These are phyloP conservation scores for Filobasidium floriforme DNA, from an alignment of 768 basidiomycete species.

Conservation along the genomic window DNA sequence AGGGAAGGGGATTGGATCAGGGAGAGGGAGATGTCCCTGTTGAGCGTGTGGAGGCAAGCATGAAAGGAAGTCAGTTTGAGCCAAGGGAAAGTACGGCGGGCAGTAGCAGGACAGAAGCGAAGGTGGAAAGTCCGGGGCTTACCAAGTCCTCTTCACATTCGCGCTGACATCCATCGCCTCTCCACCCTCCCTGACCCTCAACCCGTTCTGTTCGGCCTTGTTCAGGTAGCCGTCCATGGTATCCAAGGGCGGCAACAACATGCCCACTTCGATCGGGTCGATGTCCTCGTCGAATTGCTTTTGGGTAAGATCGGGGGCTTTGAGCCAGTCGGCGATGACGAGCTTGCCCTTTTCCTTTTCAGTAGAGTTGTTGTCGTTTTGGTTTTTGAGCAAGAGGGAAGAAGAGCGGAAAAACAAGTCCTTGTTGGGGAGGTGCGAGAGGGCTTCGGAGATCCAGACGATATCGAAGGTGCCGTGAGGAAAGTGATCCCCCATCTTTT, in stretches of 20 bases:
- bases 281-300: constrained; percentile 21
- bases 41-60: neutral
- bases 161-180: constrained; percentile 25
- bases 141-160: constrained; percentile 25
- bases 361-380: too few species aligned
- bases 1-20: constrained; percentile 24
- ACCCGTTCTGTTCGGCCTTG: constrained; percentile 17
- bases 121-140: neutral
- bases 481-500: constrained; percentile 21
- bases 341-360: too few species aligned
- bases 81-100: neutral
- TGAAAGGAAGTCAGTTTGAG: neutral
- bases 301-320: constrained; percentile 14
- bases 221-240: constrained; percentile 20
- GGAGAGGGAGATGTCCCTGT: constrained; percentile 25
- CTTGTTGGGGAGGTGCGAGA: constrained; percentile 27
- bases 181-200: constrained; percentile 14
- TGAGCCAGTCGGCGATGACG: constrained; percentile 27
- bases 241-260: constrained; percentile 26
- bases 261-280: constrained; percentile 26
- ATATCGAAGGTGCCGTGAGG: constrained; percentile 21
- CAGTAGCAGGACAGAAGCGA: neutral
- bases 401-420: constrained; percentile 23
- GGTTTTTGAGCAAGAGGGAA: constrained; percentile 14
- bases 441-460: constrained; percentile 29